Base-by-base conservation (phyloP, 371 early-diverging fungal genomes). In the Coemansia linderi region DNA sequence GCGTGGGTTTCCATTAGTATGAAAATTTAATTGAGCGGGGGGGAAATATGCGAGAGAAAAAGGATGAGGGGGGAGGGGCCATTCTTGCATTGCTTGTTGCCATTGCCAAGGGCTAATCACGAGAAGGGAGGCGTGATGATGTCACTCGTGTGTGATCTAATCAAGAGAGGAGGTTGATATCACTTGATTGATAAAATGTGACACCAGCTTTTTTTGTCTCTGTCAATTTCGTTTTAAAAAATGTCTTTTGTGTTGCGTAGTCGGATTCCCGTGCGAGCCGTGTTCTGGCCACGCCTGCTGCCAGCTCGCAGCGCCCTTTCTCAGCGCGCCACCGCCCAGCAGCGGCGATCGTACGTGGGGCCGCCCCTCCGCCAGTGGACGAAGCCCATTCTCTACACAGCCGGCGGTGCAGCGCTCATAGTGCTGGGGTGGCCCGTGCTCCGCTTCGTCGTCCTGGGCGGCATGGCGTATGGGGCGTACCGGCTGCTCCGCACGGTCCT, bases 401-500 rank as follows among this genome's bases (percentile, higher is more conserved):
- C 77, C 5, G 76, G 79, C 10, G 65, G 79, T 27, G 56, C 61
- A 7, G 76, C 62, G 1, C 29, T 78, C 8, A 48, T 61, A 1
- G 61, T 61, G 2, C 19, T 71, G 13, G 76, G 71, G 2, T 78
- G 79, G 79, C 79, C 79, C 1, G 50, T 65, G 1, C 27, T 78
- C 37, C 66, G 79, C 17, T 67, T 65, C 17, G 79, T 67, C 7
- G 57, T 75, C 6, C n/a, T 67, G 0, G 79, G 76, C 15, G 79
- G 75, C 0, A 43, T 78, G 6, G 77, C 66, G 6, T 78, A 75
- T 59, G 57, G 61, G 1, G 65, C 62, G 1, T 70, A 67, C 38
- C 70, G 70, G 4, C 17, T 59, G 39, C 33, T 61, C 1, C 58
- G 64, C 17, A 24, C 60, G 6, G 39, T 40, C 29, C 12, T 69